Base-by-base conservation (phyloP, 257 asterid species). In the Buddleja alternifolia region DNA sequence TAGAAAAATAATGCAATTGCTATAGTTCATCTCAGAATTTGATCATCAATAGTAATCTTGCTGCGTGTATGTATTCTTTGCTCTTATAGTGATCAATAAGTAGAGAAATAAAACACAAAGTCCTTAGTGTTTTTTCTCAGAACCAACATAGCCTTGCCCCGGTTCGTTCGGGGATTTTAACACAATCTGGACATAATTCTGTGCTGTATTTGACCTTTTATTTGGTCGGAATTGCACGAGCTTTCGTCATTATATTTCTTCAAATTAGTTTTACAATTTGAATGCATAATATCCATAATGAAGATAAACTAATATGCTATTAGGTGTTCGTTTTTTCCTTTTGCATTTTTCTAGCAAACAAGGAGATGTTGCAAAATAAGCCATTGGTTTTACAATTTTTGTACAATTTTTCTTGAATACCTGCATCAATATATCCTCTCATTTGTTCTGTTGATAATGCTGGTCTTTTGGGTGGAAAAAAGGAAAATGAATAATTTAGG, bases 361-460 rank as follows among this genome's bases (percentile, higher is more conserved):
- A 10, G 60, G 65, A 20, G 61, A 52, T 51, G 3, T n/a, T 60
- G 34, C 75, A 45, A 54, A 37, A 34, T 63, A 52, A 55, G 17
- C 47, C 3, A 39, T 55, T 55, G 55, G 12, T 60, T n/a, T 50
- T 39, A 42, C 55, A 16, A 19, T 42, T 29, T 68, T 32, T 12
- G 14, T 46, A 16, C 19, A 47, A 4, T 40, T 20, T 10, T 23
- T 55, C 25, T 9, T 32, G 58, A 37, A 60, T 25, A 34, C 29
- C 34, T 60, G 45, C 60, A 44, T 16, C 10, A 15, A 2, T 45
- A 37, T n/a, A n/a, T 15, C 32, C 19, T 15, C 32, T 39, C 46
- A 53, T 60, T 42, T 21, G 19, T 24, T 16, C n/a, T n/a, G n/a
- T n/a, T n/a, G n/a, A n/a, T n/a, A n/a, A n/a, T 55, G 58, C 65